phyloP scores from a whole-genome alignment of 306 rosid species.

The Begonia masoniana region DNA sequence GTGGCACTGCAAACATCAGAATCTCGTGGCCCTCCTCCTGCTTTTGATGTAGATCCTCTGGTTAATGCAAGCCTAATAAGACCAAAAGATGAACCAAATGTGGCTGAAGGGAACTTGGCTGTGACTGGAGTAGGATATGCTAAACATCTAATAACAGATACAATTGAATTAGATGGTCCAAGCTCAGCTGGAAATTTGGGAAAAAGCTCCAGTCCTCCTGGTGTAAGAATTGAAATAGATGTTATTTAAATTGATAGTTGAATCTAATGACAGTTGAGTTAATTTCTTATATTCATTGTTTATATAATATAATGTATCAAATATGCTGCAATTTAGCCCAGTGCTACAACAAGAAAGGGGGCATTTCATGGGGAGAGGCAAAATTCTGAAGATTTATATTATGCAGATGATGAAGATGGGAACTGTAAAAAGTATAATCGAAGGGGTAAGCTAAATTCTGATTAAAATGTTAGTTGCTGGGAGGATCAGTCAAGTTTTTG shows the following conservation, averaged over 20 bases:
- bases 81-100: conserved; percentile 3
- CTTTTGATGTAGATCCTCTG: conserved; percentile 79
- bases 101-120: conserved; percentile 14
- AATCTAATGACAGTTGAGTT: conserved; percentile 1
- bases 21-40: conserved; percentile 72
- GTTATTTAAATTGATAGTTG: conserved; percentile 9
- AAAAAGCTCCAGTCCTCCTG: conserved; percentile 64
- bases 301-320: conserved; percentile 5
- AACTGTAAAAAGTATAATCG: conserved; percentile 61
- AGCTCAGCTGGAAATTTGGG: conserved; percentile 45
- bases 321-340: conserved; percentile 44
- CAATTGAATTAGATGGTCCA: conserved; percentile 65
- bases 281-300: background rate
- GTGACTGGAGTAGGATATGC: conserved; percentile 45
- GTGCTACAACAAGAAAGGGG: conserved; percentile 91
- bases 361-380: conserved; percentile 58
- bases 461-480: no score
- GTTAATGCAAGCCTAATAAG: conserved; percentile 11
- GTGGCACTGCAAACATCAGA: conserved; percentile 51
- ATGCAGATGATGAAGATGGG: conserved; percentile 92
- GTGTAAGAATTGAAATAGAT: conserved; percentile 29
- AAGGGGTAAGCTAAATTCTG: conserved; percentile 56
- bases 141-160: conserved; percentile 43
- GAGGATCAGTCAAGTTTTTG: no score
- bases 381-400: conserved; percentile 75